Evolutionary conservation across 73 alveolate genomes (phyloP).

Genomic region (Paramecium sonneborni): DNA sequence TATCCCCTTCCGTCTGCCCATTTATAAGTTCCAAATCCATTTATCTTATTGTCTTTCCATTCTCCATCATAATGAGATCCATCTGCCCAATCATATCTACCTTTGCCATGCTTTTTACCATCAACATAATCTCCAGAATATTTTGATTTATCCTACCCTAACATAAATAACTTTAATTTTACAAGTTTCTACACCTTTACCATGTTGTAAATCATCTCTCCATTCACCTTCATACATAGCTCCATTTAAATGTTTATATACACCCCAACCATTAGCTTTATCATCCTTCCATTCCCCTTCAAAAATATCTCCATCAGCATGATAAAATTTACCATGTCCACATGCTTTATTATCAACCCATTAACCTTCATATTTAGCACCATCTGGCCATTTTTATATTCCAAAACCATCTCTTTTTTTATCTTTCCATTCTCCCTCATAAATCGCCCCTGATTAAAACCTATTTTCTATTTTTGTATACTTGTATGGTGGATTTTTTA

Average conservation of each 20-base stretch:
- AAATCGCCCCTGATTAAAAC: slow-evolving; percentile 77
- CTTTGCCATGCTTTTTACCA: slow-evolving; percentile 71
- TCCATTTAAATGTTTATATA: slow-evolving; percentile 3
- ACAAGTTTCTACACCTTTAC: background rate
- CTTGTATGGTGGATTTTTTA: background rate
- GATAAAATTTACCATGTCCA: slow-evolving; percentile 87
- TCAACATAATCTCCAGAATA: slow-evolving; percentile 67
- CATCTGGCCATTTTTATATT: slow-evolving; percentile 85
- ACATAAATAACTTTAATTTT: background rate
- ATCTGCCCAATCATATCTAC: slow-evolving; percentile 74
- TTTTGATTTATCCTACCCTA: slow-evolving; percentile 65
- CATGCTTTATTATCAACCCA: slow-evolving; percentile 76
- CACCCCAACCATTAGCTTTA: slow-evolving; percentile 41
- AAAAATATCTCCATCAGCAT: slow-evolving; percentile 79
- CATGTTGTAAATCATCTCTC: slow-evolving; percentile 43
- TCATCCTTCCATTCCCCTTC: slow-evolving; percentile 82
- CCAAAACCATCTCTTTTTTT: slow-evolving; percentile 88
- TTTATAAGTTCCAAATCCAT: slow-evolving; percentile 71
- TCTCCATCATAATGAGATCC: slow-evolving; percentile 85
- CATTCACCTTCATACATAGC: slow-evolving; percentile 36
- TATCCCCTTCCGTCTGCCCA: slow-evolving; percentile 88
- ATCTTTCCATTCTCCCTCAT: slow-evolving; percentile 90
- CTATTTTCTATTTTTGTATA: slow-evolving; percentile 55
- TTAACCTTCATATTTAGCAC: slow-evolving; percentile 76
- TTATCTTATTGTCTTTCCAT: slow-evolving; percentile 72